Evolutionary conservation across 2,329 filamentous ascomycete genomes (phyloP).

Genomic region (Cladophialophora bantiana): DNA sequence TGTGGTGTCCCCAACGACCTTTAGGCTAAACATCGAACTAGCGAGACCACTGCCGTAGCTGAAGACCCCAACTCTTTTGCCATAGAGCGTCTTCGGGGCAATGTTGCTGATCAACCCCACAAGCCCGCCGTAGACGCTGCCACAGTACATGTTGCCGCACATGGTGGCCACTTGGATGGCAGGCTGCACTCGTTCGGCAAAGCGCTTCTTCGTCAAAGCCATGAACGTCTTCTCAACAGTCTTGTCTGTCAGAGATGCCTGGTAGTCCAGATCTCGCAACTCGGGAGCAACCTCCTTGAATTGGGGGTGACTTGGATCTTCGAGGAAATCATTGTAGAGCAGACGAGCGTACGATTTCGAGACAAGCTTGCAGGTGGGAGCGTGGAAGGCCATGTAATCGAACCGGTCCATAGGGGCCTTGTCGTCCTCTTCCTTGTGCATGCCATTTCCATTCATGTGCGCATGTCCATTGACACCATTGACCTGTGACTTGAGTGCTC

Average conservation of each 20-base stretch:
- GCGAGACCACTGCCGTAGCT: conserved; percentile 81
- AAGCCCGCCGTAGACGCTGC: conserved; percentile 65
- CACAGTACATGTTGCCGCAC: conserved; percentile 71
- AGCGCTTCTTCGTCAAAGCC: conserved; percentile 81
- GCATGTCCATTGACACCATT: conserved; percentile 43
- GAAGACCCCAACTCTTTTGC: conserved; percentile 78
- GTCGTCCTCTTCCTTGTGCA: conserved; percentile 50
- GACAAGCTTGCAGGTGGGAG: conserved; percentile 86
- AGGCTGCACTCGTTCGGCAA: conserved; percentile 77
- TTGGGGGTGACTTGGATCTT: conserved; percentile 68
- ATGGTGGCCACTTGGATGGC: conserved; percentile 77
- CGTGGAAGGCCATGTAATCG: conserved; percentile 83
- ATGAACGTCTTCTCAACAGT: conserved; percentile 87
- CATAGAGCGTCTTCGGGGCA: conserved; percentile 67
- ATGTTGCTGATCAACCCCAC: conserved; percentile 69
- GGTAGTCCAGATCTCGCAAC: conserved; percentile 78
- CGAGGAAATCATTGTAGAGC: conserved; percentile 84
- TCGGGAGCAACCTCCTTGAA: conserved; percentile 80
- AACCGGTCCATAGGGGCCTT: conserved; percentile 79
- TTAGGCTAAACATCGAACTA: conserved; percentile 73
- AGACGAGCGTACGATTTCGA: conserved; percentile 84
- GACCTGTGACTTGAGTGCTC: conserved; percentile 58
- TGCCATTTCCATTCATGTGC: conserved; percentile 56
- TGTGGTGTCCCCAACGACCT: conserved; percentile 72
- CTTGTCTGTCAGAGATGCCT: conserved; percentile 81